A percentile compares a stretch with the other conserved stretches of the same genome.
phyloP scores from a whole-genome alignment of 176 grass and related monocot genomes.

The Musa acuminata region DNA sequence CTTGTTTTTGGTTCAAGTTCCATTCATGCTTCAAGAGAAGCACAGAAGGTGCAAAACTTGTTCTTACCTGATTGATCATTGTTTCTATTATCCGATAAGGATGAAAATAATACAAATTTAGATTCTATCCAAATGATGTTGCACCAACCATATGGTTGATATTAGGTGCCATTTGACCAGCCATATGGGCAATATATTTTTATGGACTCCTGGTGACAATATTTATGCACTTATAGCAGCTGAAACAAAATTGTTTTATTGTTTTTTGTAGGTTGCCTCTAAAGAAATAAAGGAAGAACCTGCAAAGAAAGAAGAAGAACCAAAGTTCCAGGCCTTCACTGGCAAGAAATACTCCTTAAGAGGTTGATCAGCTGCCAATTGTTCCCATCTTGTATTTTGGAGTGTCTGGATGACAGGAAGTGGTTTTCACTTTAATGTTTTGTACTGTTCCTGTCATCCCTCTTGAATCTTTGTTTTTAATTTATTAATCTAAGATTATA shows the following conservation, averaged over 20 bases:
- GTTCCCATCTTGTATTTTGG: no score
- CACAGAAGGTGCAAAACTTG: constrained; percentile 39
- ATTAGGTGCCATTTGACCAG: no score
- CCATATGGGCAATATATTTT: no score
- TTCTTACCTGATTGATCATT: background rate
- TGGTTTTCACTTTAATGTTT: no score
- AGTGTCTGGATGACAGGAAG: no score
- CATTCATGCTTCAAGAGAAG: constrained; percentile 35
- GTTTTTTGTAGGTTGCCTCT: constrained; percentile 32
- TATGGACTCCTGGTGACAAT: background rate
- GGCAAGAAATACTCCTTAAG: constrained; percentile 82
- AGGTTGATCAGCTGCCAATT: constrained; percentile 19
- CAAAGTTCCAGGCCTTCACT: constrained; percentile 63
- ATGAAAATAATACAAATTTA: background rate
- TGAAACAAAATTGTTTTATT: background rate
- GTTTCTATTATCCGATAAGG: background rate
- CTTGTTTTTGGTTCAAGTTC: constrained; percentile 72
- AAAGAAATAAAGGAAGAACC: constrained; percentile 33
- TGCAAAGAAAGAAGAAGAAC: constrained; percentile 55
- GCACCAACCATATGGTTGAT: no score
- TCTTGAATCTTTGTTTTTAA: no score
- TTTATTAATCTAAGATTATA: no score
- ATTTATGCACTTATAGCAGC: background rate
- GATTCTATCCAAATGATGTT: background rate
- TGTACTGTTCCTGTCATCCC: no score